Conservation (phyloP, 371 early-diverging fungal genomes). For the Mucor irregularis region DNA sequence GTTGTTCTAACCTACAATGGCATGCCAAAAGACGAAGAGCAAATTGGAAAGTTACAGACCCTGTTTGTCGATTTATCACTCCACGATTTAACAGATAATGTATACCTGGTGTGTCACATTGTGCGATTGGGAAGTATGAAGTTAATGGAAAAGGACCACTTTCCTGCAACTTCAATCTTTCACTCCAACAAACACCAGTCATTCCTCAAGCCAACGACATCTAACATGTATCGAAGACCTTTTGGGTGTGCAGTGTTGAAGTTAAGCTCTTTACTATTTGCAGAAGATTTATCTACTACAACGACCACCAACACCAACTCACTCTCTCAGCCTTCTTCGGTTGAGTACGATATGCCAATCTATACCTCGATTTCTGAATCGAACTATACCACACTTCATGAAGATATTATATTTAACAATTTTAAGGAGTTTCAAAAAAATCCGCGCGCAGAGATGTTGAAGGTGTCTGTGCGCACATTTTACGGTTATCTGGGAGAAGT, state of each 20-base stretch:
- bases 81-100: slow-evolving; percentile 52
- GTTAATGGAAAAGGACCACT: slow-evolving; percentile 46
- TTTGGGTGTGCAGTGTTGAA: slow-evolving; percentile 70
- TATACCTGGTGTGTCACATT: slow-evolving; percentile 66
- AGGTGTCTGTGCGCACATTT: slow-evolving; percentile 54
- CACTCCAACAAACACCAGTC: slow-evolving; percentile 13
- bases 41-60: slow-evolving; percentile 54
- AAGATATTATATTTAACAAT: slow-evolving; percentile 59
- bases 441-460: slow-evolving; percentile 55
- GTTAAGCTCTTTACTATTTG: slow-evolving; percentile 32
- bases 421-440: slow-evolving; percentile 49
- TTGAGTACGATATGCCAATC: slow-evolving; percentile 59
- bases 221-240: slow-evolving; percentile 47
- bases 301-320: neutral
- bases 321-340: neutral
- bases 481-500: slow-evolving; percentile 50
- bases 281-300: slow-evolving; percentile 2
- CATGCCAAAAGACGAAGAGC: slow-evolving; percentile 56
- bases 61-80: slow-evolving; percentile 60
- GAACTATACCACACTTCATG: slow-evolving; percentile 55
- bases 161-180: slow-evolving; percentile 15
- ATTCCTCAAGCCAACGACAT: slow-evolving; percentile 1
- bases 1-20: slow-evolving; percentile 59
- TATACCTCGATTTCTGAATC: slow-evolving; percentile 58
- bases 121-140: slow-evolving; percentile 67